These are phyloP conservation scores for Carnegiea gigantea DNA, from an alignment of 179 eudicot genomes.

Conservation along the genomic window DNA sequence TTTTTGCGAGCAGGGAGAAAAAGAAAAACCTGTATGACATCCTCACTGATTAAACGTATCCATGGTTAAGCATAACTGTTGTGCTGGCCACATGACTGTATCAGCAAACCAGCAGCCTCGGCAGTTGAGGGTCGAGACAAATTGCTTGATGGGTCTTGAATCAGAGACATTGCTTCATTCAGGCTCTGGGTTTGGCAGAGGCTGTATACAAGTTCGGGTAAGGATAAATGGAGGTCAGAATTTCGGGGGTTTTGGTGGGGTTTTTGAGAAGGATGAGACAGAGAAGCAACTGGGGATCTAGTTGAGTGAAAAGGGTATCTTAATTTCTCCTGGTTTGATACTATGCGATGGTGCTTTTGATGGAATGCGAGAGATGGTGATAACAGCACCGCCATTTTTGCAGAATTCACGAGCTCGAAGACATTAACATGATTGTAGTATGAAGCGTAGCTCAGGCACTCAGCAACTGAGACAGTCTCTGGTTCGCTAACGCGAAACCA, in stretches of 20 bases:
- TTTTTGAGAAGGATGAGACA: slow-evolving; percentile 7
- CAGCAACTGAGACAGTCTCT: no score
- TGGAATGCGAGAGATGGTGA: slow-evolving; percentile 13
- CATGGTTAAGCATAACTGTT: slow-evolving; percentile 24
- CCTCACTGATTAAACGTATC: no score
- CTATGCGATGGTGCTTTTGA: neutral
- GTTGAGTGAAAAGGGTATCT: slow-evolving; percentile 10
- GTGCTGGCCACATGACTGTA: slow-evolving; percentile 48
- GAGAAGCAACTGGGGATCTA: slow-evolving; percentile 3
- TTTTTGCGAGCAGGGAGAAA: no score
- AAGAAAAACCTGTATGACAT: no score
- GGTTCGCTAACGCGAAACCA: neutral
- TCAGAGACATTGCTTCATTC: slow-evolving; percentile 26
- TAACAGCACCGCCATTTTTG: slow-evolving; percentile 19
- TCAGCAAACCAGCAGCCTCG: slow-evolving; percentile 32
- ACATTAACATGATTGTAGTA: neutral
- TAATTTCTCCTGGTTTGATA: slow-evolving; percentile 12
- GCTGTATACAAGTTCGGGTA: slow-evolving; percentile 5
- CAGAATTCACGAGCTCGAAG: neutral
- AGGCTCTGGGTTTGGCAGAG: slow-evolving; percentile 35
- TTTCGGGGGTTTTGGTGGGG: slow-evolving; percentile 8
- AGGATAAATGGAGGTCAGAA: slow-evolving; percentile 9
- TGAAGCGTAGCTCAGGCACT: no score
- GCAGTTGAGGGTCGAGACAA: neutral
- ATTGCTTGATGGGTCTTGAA: slow-evolving; percentile 20